Conservation (phyloP, 805 yeast species). For the Metschnikowia lachancei region DNA sequence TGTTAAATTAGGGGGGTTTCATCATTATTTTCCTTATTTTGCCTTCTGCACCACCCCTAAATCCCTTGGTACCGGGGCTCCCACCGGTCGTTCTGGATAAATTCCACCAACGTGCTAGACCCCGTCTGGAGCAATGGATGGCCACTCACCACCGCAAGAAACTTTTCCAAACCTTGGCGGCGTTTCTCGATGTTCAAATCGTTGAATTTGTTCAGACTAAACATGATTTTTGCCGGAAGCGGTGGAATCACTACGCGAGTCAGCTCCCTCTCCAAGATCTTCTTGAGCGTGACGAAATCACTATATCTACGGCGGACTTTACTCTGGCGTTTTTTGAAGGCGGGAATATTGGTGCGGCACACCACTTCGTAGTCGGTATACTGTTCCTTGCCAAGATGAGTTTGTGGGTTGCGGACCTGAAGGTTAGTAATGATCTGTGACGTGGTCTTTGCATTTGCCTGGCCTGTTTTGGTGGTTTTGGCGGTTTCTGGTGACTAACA, state of each 20-base stretch:
- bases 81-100: slow-evolving; percentile 87
- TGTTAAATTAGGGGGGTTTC: no score
- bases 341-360: slow-evolving; percentile 88
- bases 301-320: slow-evolving; percentile 82
- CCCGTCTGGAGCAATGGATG: slow-evolving; percentile 94
- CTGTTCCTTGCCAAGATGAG: slow-evolving; percentile 65
- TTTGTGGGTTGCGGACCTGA: slow-evolving; percentile 64
- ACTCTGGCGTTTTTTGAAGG: slow-evolving; percentile 63
- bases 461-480: no score
- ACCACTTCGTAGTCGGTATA: slow-evolving; percentile 90
- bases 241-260: slow-evolving; percentile 80
- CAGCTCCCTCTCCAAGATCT: slow-evolving; percentile 69
- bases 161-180: slow-evolving; percentile 77
- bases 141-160: slow-evolving; percentile 76
- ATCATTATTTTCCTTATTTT: no score
- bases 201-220: slow-evolving; percentile 65
- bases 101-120: slow-evolving; percentile 68
- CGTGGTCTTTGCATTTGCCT: no score
- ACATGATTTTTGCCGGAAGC: slow-evolving; percentile 83
- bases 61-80: slow-evolving; percentile 31
- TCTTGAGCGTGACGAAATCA: slow-evolving; percentile 82
- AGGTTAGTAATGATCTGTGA: slow-evolving; percentile 20
- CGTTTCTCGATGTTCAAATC: slow-evolving; percentile 82
- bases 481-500: no score
- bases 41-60: no score